Evolutionary conservation across 805 yeast genomes (phyloP).

Genomic region (Teunomyces cretensis): DNA sequence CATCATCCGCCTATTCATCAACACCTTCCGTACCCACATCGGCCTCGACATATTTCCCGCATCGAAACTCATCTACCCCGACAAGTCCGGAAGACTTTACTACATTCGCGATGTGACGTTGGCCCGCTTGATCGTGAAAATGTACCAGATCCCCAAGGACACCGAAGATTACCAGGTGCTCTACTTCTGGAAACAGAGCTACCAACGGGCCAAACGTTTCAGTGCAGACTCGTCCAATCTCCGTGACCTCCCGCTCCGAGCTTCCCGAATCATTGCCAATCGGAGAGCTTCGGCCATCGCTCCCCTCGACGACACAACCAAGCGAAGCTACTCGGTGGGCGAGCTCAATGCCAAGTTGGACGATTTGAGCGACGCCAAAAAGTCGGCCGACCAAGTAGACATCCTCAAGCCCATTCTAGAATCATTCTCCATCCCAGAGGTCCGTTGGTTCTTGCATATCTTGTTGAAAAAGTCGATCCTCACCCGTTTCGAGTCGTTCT

Average conservation of each 20-base stretch:
- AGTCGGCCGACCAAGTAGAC: constrained; percentile 36
- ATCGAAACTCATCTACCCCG: constrained; percentile 59
- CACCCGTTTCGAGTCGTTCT: constrained; percentile 57
- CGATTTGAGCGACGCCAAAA: constrained; percentile 21
- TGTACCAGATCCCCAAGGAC: constrained; percentile 57
- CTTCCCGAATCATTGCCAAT: constrained; percentile 49
- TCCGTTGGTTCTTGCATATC: constrained; percentile 68
- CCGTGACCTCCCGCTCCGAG: constrained; percentile 47
- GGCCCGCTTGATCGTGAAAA: constrained; percentile 46
- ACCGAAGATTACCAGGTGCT: constrained; percentile 56
- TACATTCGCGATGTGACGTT: constrained; percentile 63
- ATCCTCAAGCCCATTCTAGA: constrained; percentile 52
- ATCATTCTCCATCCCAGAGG: constrained; percentile 57
- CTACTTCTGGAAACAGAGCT: constrained; percentile 36
- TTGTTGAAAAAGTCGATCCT: constrained; percentile 60
- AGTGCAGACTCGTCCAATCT: constrained; percentile 46
- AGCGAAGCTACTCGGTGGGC: constrained; percentile 16
- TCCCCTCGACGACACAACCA: not conserved
- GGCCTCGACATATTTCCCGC: constrained; percentile 63
- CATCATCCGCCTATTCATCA: constrained; percentile 29
- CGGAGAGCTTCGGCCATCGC: constrained; percentile 33
- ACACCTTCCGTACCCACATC: constrained; percentile 34
- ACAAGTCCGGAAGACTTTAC: constrained; percentile 61
- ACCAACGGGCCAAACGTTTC: constrained; percentile 30
- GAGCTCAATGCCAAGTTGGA: constrained; percentile 34